Percentiles rank a stretch among this genome's conserved stretches.
Evolutionary conservation across 1,284 basidiomycete species (phyloP).

Genomic region (Ceratobasidium sp.): DNA sequence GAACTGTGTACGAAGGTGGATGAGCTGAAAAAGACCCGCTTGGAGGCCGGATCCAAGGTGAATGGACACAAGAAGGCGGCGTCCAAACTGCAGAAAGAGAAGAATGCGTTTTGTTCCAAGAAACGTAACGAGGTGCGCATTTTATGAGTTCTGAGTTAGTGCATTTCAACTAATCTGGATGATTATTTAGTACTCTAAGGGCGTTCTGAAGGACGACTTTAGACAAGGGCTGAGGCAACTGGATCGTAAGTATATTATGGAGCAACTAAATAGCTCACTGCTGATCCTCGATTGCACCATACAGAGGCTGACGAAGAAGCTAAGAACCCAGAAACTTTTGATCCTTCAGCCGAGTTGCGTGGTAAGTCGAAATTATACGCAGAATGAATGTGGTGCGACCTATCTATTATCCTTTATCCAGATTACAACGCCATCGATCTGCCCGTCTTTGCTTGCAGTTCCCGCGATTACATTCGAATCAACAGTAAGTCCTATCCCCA

Average conservation of each 20-base stretch:
- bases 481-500: constrained; percentile 52
- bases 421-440: constrained; percentile 65
- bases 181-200: constrained; percentile 57
- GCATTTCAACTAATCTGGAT: neutral
- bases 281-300: no score
- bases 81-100: constrained; percentile 59
- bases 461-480: constrained; percentile 64
- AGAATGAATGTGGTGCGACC: neutral
- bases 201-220: constrained; percentile 66
- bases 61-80: constrained; percentile 57
- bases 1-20: constrained; percentile 52
- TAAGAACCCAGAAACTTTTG: constrained; percentile 61
- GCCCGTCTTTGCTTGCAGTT: constrained; percentile 66
- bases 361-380: constrained; percentile 53
- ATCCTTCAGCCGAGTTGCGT: constrained; percentile 59
- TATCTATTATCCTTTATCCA: constrained; percentile 45
- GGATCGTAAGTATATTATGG: constrained; percentile 53
- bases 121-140: constrained; percentile 61
- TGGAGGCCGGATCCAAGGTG: constrained; percentile 57
- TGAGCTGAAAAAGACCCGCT: constrained; percentile 54
- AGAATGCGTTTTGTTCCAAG: constrained; percentile 65
- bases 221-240: constrained; percentile 62
- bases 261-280: constrained; percentile 1
- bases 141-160: neutral
- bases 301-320: constrained; percentile 64